Base-by-base conservation (phyloP, 129 eudicot species). In the Heracleum sosnowskyi region DNA sequence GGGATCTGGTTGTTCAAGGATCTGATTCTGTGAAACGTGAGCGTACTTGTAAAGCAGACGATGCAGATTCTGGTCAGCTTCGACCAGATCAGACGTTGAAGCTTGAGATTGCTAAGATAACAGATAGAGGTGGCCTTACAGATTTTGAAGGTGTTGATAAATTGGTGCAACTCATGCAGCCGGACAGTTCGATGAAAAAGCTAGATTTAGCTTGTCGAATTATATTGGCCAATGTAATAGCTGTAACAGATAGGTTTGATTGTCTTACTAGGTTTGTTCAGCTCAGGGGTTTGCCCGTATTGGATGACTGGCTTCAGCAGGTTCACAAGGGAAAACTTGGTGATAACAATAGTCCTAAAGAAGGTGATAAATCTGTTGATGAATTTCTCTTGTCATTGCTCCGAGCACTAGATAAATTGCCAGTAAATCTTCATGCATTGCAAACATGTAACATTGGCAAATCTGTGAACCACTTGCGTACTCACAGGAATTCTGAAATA, bases 271-370 rank as follows among this genome's bases (percentile, higher is more conserved):
- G 87, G 74, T 87, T 90, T 86, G 90, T 90, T 64, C 95, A 90
- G 64, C 85, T 82, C 45, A 80, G 84, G 80, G 95, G 95, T 34
- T 87, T 90, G 74, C 78, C 77, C 15, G 85, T 90, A 73, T 78
- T 90, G 74, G 91, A 90, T 77, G 96, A 90, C 55, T 95, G 98
- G 98, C 97, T 95, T 26, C 98, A 95, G 83, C 96, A 95, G 68
- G 83, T 86, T 31, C 96, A 90, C 76, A 95, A 90, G 86, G 96
- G 91, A 75, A 90, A 87, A 72, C 78, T 92, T 72, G 94, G 94
- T n/a, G 96, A 88, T 82, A 87, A 82, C 66, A 85, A 78, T 63
- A 80, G 85, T 83, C 84, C 83, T 10, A 95, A 87, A 85, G 92
- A 84, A 74, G 76, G 80, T 72, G 96, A 95, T 60, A 90, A 84